Evolutionary conservation across 345 rosid species (phyloP).

Genomic region (Brassica nigra): DNA sequence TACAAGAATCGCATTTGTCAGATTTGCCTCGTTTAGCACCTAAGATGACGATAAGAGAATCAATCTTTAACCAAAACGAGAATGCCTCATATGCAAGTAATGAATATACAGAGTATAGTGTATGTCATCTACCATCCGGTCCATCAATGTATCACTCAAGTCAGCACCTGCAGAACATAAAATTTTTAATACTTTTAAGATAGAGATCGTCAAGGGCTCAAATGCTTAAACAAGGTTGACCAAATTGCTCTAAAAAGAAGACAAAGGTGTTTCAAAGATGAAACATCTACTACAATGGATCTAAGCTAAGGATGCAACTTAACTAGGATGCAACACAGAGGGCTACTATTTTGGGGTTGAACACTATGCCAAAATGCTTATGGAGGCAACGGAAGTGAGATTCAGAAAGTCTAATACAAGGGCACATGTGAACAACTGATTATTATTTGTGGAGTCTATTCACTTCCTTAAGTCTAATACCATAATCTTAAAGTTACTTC

Average conservation of each 20-base stretch:
- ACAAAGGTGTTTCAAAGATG: neutral
- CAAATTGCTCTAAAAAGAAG: neutral
- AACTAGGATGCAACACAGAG: slow-evolving; percentile 9
- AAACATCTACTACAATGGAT: neutral
- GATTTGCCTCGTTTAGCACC: slow-evolving; percentile 94
- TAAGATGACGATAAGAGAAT: slow-evolving; percentile 17
- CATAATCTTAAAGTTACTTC: neutral
- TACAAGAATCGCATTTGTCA: slow-evolving; percentile 78
- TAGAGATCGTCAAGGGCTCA: neutral
- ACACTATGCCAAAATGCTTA: neutral
- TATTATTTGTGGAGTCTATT: neutral
- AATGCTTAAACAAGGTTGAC: neutral
- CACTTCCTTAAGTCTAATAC: slow-evolving; percentile 1
- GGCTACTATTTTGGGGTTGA: neutral
- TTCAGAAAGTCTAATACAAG: neutral
- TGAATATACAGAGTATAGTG: neutral
- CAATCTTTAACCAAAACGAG: neutral
- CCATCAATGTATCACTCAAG: slow-evolving; percentile 97
- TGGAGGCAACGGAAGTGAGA: slow-evolving; percentile 2
- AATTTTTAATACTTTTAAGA: neutral
- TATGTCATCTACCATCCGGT: slow-evolving; percentile 72
- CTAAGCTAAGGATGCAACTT: neutral
- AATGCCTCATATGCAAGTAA: neutral
- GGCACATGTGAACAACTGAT: neutral
- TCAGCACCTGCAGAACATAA: slow-evolving; percentile 72